phyloP scores from a whole-genome alignment of 176 grass and related monocot species.

The Phragmites australis region DNA sequence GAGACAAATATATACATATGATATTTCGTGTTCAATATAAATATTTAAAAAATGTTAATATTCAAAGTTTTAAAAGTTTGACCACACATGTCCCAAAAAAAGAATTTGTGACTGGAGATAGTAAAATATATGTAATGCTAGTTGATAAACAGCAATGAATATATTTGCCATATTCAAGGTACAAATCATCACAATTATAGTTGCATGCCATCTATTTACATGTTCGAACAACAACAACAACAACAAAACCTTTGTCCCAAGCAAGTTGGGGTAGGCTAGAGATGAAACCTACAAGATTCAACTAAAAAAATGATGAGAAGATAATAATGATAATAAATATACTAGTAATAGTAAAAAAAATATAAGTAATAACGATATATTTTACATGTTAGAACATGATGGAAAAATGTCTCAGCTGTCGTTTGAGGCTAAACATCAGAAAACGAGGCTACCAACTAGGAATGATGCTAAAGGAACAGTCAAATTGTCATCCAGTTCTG shows the following conservation, averaged over 20 bases:
- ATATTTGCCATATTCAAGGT: neutral
- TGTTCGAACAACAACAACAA: too few relatives aligned
- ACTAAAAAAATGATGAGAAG: too few relatives aligned
- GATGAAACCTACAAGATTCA: too few relatives aligned
- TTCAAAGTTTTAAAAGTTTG: neutral
- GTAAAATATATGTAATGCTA: neutral
- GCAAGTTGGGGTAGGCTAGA: too few relatives aligned
- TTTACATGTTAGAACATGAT: neutral
- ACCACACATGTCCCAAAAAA: neutral
- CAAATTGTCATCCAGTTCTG: slow-evolving; percentile 83
- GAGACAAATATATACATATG: neutral
- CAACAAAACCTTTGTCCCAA: too few relatives aligned
- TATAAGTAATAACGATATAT: too few relatives aligned
- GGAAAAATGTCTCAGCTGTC: neutral
- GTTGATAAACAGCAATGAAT: neutral
- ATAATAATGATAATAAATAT: too few relatives aligned
- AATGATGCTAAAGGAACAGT: slow-evolving; percentile 78
- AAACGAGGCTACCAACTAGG: slow-evolving; percentile 59
- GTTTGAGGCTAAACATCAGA: slow-evolving; percentile 37
- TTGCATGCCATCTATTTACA: too few relatives aligned
- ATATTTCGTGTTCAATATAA: neutral
- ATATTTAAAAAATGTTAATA: neutral
- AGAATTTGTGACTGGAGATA: neutral
- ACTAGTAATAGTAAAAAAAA: too few relatives aligned
- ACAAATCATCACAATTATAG: neutral